Conservation (phyloP, 805 yeast genomes). For the Zygotorulaspora sp. region DNA sequence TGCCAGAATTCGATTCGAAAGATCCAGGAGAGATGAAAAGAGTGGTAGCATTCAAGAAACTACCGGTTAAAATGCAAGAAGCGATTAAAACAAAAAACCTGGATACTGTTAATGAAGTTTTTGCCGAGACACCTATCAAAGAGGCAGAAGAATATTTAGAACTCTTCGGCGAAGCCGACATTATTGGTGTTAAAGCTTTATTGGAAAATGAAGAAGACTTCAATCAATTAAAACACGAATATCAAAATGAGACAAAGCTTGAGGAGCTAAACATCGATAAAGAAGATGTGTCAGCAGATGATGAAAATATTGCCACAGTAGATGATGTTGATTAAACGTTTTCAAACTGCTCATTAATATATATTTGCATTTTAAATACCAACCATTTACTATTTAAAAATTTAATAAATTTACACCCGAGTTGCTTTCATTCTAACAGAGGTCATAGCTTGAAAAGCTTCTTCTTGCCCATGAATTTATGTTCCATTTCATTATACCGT, state of each 20-base stretch:
- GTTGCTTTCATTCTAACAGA: conserved; percentile 31
- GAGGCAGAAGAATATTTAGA: conserved; percentile 79
- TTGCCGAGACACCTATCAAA: conserved; percentile 63
- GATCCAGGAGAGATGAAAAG: conserved; percentile 41
- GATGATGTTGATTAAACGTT: conserved; percentile 39
- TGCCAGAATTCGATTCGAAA: conserved; percentile 56
- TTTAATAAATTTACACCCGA: neutral
- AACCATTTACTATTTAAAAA: neutral
- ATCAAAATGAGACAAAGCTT: conserved; percentile 24
- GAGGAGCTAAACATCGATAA: conserved; percentile 21
- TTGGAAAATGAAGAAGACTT: conserved; percentile 71
- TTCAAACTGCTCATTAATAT: neutral
- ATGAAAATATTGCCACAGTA: conserved; percentile 27
- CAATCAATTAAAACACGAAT: conserved; percentile 48
- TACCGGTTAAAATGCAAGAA: conserved; percentile 59
- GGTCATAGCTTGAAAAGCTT: conserved; percentile 53
- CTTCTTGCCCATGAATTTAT: conserved; percentile 61
- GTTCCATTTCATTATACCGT: conserved; percentile 66
- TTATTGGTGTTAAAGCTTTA: conserved; percentile 74
- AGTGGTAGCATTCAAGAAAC: conserved; percentile 52
- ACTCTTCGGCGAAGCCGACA: conserved; percentile 71
- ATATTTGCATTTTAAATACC: conserved; percentile 1
- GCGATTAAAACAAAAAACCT: conserved; percentile 71
- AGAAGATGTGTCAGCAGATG: conserved; percentile 12
- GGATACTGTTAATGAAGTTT: conserved; percentile 78